Evolutionary conservation across 208 protist species (phyloP), one percentile per base, ranked within the genome.

Genomic region (Crithidia expoeki): DNA sequence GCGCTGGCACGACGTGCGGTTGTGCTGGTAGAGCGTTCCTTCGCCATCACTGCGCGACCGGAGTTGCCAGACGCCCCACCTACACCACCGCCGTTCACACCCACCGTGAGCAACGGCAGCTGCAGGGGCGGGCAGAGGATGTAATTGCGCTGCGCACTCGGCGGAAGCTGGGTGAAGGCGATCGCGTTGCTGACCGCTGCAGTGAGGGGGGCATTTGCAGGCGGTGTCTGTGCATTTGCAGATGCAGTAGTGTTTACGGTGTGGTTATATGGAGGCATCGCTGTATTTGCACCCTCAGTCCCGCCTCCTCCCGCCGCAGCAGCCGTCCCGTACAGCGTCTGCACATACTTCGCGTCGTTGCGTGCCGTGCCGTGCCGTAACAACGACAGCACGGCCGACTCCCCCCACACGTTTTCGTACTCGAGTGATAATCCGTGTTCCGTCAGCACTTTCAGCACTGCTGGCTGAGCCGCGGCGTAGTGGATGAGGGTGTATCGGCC

Each of bases 401-500:
- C 86, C 3, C 89, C 87, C 34, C 79, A 79, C 30, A 77, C 79
- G 66, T 96, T 96, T 55, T 84, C 76, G 19, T 64, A 67, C 53
- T 94, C 87, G 21, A 93, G 72, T 25, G 78, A 81, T 16, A 94
- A 68, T 2, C 92, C 92, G 23, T 84, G 88, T 12, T 74, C 67
- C 11, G 64, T 57, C 42, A 90, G 46, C 23, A 76, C 64, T 19
- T 53, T 51, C 62, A 76, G 62, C 46, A 76, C 71, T 27, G 49
- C 64, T 5, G 87, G 86, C n/a, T 93, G 88, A 0, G 68, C 88
- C 0, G 77, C 88, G 21, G 88, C 85, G 78, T 94, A 94, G 76
- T 96, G 92, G 12, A 96, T 81, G 9, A 96, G 80, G 10, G 92
- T 94, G 76, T 96, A 96, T 21, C 84, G 86, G 2, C 92, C 92